Base-by-base conservation (phyloP, 805 yeast genomes). In the Teunomyces lycoperdinae region DNA sequence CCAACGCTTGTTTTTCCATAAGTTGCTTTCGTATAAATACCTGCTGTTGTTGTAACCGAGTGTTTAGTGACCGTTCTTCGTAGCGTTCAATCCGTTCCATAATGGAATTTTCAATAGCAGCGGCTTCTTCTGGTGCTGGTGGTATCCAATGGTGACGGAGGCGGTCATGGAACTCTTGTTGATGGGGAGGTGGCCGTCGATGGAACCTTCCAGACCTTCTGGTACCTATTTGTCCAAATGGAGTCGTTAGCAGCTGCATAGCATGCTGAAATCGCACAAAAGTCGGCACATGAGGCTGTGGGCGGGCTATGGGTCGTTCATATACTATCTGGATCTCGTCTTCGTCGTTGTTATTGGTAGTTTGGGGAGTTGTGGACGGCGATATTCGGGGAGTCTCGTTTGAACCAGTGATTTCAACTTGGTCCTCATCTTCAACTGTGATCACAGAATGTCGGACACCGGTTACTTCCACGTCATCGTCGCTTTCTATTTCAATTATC, bases 51-150 rank as follows among this genome's bases (percentile, higher is more conserved):
- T 60, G 61, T 39, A 69, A 52, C 40, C 68, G 60, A 30, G 60
- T 48, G 49, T 71, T 73, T 39, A 73, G 42, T 9, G 64, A 64
- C n/a, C 47, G 46, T 39, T 73, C 76, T 47, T 71, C 71, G 28
- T 71, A 76, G 27, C 70, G 58, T 51, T 68, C 74, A 13, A 73
- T 70, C 20, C 75, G 55, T 40, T 61, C 67, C 67, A 73, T 61
- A n/a, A 69, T 69, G 4, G 70, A 58, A 30, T 57, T 54, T 38
- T 65, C 68, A 6, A 63, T 50, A 3, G n/a, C 14, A 2, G 31
- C 24, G 17, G 34, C 9, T 13, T 29, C 32, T 5, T 9, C 24
- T 9, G 16, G 42, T 11, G 42, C 31, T 26, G 42, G 5, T 26
- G 9, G 31, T 9, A 16, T n/a, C 13, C 14, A 39, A 33, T 43